These are phyloP conservation scores for Quercus suber DNA, from an alignment of 306 rosid genomes.

Conservation along the genomic window DNA sequence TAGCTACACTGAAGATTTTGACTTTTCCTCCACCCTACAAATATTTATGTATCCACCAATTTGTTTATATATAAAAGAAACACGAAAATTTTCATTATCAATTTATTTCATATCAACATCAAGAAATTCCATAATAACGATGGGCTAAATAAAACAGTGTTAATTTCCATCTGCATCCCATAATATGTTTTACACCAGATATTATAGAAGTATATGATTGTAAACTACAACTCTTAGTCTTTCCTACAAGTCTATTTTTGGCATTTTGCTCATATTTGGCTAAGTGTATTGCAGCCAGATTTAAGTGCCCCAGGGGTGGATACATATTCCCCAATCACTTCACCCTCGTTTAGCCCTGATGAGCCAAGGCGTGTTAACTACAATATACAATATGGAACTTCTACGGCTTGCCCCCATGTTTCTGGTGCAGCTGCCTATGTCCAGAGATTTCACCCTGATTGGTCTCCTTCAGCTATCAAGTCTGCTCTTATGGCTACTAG, in stretches of 20 bases:
- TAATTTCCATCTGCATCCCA: too few relatives aligned
- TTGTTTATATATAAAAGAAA: too few relatives aligned
- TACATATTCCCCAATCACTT: slow-evolving; percentile 17
- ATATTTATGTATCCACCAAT: too few relatives aligned
- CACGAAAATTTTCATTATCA: too few relatives aligned
- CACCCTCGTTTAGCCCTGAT: background rate
- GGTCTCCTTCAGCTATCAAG: slow-evolving; percentile 38
- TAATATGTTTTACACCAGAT: background rate
- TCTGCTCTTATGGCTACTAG: slow-evolving; percentile 37
- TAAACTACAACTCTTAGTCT: too few relatives aligned
- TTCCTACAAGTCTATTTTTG: too few relatives aligned
- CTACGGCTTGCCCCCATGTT: slow-evolving; percentile 37
- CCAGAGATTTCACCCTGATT: slow-evolving; percentile 31
- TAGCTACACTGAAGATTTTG: too few relatives aligned
- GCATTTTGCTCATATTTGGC: too few relatives aligned
- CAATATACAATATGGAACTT: slow-evolving; percentile 25
- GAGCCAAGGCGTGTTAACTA: slow-evolving; percentile 9
- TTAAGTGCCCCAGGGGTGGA: slow-evolving; percentile 29
- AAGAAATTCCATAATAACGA: too few relatives aligned
- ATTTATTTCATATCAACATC: too few relatives aligned
- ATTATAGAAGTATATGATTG: slow-evolving; percentile 13
- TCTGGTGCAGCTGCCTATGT: slow-evolving; percentile 37
- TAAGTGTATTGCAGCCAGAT: slow-evolving; percentile 15
- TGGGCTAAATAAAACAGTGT: too few relatives aligned
- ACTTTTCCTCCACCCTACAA: too few relatives aligned